phyloP scores from a whole-genome alignment of 169 alveolate species.

The Plasmodium inui region DNA sequence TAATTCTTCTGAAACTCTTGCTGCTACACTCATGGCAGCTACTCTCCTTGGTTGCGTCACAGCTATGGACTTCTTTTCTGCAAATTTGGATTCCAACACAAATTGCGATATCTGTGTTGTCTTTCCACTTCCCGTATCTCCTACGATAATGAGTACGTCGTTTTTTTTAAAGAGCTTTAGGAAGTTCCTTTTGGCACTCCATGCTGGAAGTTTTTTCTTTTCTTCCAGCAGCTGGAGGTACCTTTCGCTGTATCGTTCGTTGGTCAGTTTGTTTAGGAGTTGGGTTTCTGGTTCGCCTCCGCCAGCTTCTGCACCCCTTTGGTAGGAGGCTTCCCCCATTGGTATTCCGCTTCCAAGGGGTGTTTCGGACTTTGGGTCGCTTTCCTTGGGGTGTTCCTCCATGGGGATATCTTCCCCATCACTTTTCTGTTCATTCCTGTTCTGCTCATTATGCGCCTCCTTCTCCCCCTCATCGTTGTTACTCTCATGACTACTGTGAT shows the following conservation, averaged over 20 bases:
- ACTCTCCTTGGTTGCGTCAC: constrained; percentile 99
- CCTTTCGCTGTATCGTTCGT: constrained; percentile 80
- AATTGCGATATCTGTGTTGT: constrained; percentile 98
- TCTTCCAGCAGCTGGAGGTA: constrained; percentile 86
- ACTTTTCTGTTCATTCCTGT: background rate
- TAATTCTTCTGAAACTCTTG: constrained; percentile 98
- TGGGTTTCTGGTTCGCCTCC: background rate
- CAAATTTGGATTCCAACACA: constrained; percentile 89
- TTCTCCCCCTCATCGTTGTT: background rate
- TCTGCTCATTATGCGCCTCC: background rate
- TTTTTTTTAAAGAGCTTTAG: constrained; percentile 87
- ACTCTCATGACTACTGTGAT: background rate
- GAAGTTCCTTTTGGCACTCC: constrained; percentile 89
- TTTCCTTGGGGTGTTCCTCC: background rate
- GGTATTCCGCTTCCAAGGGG: background rate
- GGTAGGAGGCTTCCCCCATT: background rate
- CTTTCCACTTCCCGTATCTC: constrained; percentile 99
- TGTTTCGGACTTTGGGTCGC: background rate
- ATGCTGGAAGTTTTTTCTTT: constrained; percentile 90
- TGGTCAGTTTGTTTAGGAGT: constrained; percentile 53
- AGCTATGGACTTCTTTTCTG: constrained; percentile 92
- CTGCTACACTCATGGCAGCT: constrained; percentile 99
- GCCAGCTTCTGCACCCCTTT: background rate
- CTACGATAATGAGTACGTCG: constrained; percentile 88
- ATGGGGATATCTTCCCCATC: background rate